Evolutionary conservation across 768 basidiomycete genomes (phyloP), one percentile per base, ranked within the genome.

Genomic region (Hemileccinum rubropunctum): DNA sequence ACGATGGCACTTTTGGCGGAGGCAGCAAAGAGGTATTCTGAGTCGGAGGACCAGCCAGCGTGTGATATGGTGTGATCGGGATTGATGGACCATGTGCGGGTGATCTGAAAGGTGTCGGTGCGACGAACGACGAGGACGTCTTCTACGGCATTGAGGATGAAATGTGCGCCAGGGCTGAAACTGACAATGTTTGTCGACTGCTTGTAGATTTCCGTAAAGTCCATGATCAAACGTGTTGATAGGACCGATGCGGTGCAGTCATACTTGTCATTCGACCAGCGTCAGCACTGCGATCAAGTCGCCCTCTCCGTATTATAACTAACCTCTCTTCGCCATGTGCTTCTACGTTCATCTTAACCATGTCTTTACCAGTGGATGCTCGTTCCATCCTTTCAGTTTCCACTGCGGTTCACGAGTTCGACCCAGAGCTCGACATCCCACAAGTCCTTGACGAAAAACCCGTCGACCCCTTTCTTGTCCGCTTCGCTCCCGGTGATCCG

Each of bases 151-250:
- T 86, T 91, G 18, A 94, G 80, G 55, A 95, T 78, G 61, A 93
- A 92, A 50, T 93, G 88, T 0, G 88, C 81, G 13, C 92, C 92
- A 2, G 91, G 86, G 58, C 92, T 95, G 72, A 92, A 94, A 15
- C 76, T 65, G 52, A 90, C 88, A 37, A 90, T 78, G n/a, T 69
- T 76, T 8, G 73, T 68, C 6, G 88, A 78, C 42, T 91, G 89
- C 54, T 78, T 80, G 76, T 91, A 92, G 54, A 88, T 77, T 64
- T 92, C 88, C 17, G 91, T 92, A 61, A 92, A 92, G 69, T 93
- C 90, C 88, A 91, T 90, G 28, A n/a, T n/a, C n/a, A n/a, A 38
- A 12, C 10, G 35, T 4, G 15, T 13, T 7, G 44, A 17, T 30
- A 13, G 36, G 28, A 41, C 12, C 14, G 33, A 26, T 18, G 23